Percentiles rank a stretch among this genome's conserved stretches.
phyloP scores from a whole-genome alignment of 352 stramenopile genomes.

The Globisporangium nagaii region DNA sequence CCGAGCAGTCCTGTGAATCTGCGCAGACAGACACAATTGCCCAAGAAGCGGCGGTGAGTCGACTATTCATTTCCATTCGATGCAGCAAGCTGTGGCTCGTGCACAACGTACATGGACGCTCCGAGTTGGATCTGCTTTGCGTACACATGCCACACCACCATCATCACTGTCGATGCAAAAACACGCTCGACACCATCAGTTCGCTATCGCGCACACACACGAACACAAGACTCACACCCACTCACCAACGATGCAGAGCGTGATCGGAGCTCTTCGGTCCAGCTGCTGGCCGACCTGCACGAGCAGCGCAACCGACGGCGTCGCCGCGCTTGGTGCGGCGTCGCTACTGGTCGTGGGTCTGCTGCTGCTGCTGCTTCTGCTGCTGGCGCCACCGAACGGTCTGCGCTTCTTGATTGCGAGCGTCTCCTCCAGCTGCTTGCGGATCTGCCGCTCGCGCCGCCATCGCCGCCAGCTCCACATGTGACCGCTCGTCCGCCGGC shows the following conservation, averaged over 20 bases:
- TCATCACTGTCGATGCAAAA: neutral
- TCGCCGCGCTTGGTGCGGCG: neutral
- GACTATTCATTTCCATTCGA: no score
- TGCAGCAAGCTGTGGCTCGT: no score
- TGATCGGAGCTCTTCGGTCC: constrained; percentile 9
- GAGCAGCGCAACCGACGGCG: constrained; percentile 8
- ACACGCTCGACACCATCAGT: no score
- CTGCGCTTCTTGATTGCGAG: neutral
- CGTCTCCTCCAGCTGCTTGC: constrained; percentile 5
- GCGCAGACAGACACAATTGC: neutral
- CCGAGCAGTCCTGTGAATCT: constrained; percentile 2
- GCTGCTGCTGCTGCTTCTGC: neutral
- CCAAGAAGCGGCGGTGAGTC: no score
- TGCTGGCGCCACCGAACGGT: neutral
- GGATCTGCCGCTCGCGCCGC: constrained; percentile 7
- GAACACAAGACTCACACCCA: neutral
- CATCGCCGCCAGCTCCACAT: constrained; percentile 5
- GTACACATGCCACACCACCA: constrained; percentile 8
- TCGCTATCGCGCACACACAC: no score
- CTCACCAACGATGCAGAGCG: constrained; percentile 8
- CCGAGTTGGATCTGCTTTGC: constrained; percentile 8
- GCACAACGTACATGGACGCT: constrained; percentile 3
- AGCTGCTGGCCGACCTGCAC: constrained; percentile 8
- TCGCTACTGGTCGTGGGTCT: neutral
- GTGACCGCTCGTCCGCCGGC: neutral